Percentiles rank a stretch among this genome's conserved stretches.
Conservation (phyloP, 1,284 basidiomycete species). For the Boletus sp. region DNA sequence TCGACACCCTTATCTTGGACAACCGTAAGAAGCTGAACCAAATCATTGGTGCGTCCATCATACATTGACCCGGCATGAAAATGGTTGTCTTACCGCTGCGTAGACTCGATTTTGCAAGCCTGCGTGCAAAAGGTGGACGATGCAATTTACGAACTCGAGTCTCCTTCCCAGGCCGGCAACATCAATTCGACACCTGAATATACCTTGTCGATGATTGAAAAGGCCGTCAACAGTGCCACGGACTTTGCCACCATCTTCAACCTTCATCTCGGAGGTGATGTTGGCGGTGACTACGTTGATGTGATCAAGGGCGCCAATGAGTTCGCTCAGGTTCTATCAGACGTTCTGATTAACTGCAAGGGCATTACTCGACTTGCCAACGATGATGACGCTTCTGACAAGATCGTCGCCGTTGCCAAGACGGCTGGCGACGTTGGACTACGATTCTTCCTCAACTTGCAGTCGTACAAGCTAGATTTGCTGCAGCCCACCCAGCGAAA, state of each 20-base stretch:
- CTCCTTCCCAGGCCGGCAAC: slow-evolving; percentile 90
- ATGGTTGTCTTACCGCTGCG: slow-evolving; percentile 4
- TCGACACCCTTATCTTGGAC: slow-evolving; percentile 95
- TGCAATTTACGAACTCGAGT: slow-evolving; percentile 95
- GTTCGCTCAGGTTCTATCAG: slow-evolving; percentile 88
- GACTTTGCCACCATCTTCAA: slow-evolving; percentile 97
- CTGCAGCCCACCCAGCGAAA: slow-evolving; percentile 72
- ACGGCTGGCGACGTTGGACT: slow-evolving; percentile 83
- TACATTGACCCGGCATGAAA: neutral
- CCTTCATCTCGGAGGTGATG: slow-evolving; percentile 84
- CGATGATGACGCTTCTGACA: slow-evolving; percentile 89
- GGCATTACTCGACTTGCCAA: slow-evolving; percentile 91
- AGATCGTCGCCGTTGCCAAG: slow-evolving; percentile 84
- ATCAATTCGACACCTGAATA: slow-evolving; percentile 96
- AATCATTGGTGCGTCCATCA: slow-evolving; percentile 73
- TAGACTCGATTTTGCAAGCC: slow-evolving; percentile 94
- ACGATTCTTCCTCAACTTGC: slow-evolving; percentile 92
- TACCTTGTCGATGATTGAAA: slow-evolving; percentile 97
- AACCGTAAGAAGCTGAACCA: slow-evolving; percentile 97
- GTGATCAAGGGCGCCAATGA: slow-evolving; percentile 98
- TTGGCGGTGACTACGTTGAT: slow-evolving; percentile 92
- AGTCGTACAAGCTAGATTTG: slow-evolving; percentile 90
- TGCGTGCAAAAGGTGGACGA: slow-evolving; percentile 98
- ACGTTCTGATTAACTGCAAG: slow-evolving; percentile 91
- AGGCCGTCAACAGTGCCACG: slow-evolving; percentile 88